A percentile compares a stretch with the other conserved stretches of the same genome.
phyloP scores from a whole-genome alignment of 2,329 filamentous ascomycete genomes.

The Botryotinia calthae region DNA sequence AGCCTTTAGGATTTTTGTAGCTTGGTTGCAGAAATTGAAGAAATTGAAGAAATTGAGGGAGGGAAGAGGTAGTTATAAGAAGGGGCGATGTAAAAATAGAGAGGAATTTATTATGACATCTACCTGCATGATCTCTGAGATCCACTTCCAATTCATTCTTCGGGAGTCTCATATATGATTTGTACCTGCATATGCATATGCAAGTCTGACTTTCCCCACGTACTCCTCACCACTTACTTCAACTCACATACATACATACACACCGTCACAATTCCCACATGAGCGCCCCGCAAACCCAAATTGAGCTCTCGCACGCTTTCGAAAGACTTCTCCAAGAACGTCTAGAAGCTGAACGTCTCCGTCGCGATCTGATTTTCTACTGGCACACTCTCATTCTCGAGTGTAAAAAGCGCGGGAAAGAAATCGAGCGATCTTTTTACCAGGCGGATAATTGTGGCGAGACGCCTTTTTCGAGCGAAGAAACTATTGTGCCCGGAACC shows the following conservation, averaged over 20 bases:
- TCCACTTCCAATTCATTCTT: constrained; percentile 9
- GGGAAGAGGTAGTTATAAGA: background rate
- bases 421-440: background rate
- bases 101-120: constrained; percentile 7
- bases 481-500: constrained; percentile 4
- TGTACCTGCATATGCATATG: constrained; percentile 17
- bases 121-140: background rate
- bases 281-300: background rate
- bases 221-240: background rate
- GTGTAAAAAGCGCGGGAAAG: background rate
- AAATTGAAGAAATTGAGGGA: background rate
- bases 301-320: constrained; percentile 16
- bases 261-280: background rate
- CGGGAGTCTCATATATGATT: background rate
- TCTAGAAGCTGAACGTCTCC: constrained; percentile 2
- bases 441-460: constrained; percentile 6
- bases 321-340: constrained; percentile 18
- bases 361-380: constrained; percentile 6
- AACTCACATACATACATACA: background rate
- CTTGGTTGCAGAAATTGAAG: background rate
- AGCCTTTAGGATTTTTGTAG: background rate
- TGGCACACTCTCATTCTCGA: constrained; percentile 14
- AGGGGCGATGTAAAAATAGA: constrained; percentile 10
- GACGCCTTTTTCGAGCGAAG: constrained; percentile 12
- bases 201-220: constrained; percentile 13